Percentiles rank a stretch among this genome's conserved stretches.
Evolutionary conservation across 1,284 basidiomycete genomes (phyloP).

Genomic region (Veloboletus limbatus): DNA sequence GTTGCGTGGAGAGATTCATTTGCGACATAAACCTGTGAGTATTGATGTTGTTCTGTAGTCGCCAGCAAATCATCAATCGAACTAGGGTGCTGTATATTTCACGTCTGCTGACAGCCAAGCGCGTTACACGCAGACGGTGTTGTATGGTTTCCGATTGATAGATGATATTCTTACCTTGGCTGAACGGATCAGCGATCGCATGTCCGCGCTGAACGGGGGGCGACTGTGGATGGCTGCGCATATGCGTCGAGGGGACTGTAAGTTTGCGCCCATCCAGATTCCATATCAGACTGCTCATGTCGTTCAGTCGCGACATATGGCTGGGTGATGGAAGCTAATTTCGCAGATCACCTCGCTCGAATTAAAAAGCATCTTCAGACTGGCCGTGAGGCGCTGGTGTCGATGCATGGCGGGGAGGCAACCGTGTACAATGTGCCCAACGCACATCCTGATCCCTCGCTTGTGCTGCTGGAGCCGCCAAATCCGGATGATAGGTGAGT

Average conservation of each 20-base stretch:
- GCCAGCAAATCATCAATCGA: background rate
- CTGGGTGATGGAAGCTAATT: constrained; percentile 39
- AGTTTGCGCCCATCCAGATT: constrained; percentile 6
- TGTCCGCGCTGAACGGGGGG: constrained; percentile 35
- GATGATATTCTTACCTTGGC: constrained; percentile 35
- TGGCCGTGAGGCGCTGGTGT: constrained; percentile 32
- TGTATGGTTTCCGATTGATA: constrained; percentile 35
- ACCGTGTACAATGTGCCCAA: constrained; percentile 31
- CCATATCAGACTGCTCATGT: constrained; percentile 1
- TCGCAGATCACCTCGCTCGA: constrained; percentile 37
- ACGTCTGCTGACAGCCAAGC: constrained; percentile 32
- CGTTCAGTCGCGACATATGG: constrained; percentile 24
- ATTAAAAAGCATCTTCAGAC: constrained; percentile 33
- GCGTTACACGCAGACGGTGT: constrained; percentile 36
- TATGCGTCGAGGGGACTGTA: constrained; percentile 48
- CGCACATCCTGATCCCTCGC: constrained; percentile 18
- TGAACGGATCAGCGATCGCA: constrained; percentile 33
- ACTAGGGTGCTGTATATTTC: constrained; percentile 41
- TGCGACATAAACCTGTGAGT: constrained; percentile 41
- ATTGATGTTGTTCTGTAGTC: background rate
- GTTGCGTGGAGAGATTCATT: constrained; percentile 42
- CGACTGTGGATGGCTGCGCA: constrained; percentile 47
- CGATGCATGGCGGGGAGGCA: constrained; percentile 19
- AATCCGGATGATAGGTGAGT: constrained; percentile 25
- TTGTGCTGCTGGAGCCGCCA: constrained; percentile 28